Conservation (phyloP, 2,329 filamentous ascomycete genomes). For the Penicillium verrucosum region DNA sequence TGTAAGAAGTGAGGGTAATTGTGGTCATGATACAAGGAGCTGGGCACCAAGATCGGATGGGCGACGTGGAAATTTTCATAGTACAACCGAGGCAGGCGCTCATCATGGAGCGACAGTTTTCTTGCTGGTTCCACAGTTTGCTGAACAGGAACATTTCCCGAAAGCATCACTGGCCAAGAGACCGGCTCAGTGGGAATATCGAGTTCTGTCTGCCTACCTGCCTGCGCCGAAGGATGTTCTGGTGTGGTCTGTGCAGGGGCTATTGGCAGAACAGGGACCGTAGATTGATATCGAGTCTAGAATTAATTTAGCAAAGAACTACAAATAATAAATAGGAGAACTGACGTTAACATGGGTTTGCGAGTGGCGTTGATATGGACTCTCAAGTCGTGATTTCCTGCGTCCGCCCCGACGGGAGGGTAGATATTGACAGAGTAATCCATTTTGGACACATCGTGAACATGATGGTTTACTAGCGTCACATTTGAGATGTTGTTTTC, state of each 20-base stretch:
- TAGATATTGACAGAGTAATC: constrained; percentile 64
- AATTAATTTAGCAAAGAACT: not conserved
- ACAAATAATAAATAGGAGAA: not conserved
- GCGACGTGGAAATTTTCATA: constrained; percentile 53
- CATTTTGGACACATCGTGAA: constrained; percentile 59
- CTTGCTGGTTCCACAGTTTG: constrained; percentile 14
- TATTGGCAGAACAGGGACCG: constrained; percentile 9
- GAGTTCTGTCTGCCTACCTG: constrained; percentile 13
- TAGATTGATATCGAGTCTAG: constrained; percentile 8
- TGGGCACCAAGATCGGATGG: constrained; percentile 55
- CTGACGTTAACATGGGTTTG: constrained; percentile 13
- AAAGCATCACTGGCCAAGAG: constrained; percentile 22
- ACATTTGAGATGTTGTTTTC: constrained; percentile 67
- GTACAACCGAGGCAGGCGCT: constrained; percentile 46
- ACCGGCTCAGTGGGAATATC: constrained; percentile 18
- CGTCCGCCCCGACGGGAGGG: constrained; percentile 64
- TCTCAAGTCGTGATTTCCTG: constrained; percentile 32
- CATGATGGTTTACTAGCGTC: constrained; percentile 64
- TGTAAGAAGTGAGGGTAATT: constrained; percentile 47
- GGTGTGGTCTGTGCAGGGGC: constrained; percentile 14
- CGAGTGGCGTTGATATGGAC: constrained; percentile 11
- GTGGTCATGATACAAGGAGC: constrained; percentile 36
- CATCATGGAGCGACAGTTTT: constrained; percentile 24
- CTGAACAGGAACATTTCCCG: constrained; percentile 14
- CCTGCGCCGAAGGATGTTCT: constrained; percentile 17